phyloP scores from a whole-genome alignment of 345 rosid species.

The Murraya paniculata region DNA sequence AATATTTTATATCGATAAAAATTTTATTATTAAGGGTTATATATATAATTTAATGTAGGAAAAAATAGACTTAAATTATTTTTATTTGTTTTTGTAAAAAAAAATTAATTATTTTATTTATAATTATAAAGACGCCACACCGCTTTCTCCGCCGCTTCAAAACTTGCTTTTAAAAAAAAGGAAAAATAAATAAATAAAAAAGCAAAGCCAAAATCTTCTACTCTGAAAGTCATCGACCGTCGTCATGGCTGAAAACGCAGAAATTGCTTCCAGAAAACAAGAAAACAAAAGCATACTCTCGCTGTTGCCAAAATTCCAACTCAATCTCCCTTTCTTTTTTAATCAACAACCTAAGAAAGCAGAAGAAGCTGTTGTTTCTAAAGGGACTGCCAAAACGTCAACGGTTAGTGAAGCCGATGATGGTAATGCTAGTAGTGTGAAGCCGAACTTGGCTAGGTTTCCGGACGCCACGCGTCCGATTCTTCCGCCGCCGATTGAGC shows the following conservation, averaged over 20 bases:
- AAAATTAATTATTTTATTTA: too few species aligned
- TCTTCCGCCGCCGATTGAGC: constrained; percentile 25
- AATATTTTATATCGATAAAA: too few species aligned
- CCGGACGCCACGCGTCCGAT: constrained; percentile 18
- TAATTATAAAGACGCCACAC: constrained; percentile 5
- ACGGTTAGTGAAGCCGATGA: neutral
- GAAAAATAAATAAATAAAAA: neutral
- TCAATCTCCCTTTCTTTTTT: constrained; percentile 35
- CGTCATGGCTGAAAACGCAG: constrained; percentile 18
- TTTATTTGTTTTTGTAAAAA: too few species aligned
- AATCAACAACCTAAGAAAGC: constrained; percentile 7
- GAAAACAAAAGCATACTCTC: constrained; percentile 9
- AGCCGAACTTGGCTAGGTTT: constrained; percentile 5
- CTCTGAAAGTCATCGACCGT: neutral
- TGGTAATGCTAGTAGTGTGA: neutral
- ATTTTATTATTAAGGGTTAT: too few species aligned
- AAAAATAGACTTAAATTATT: too few species aligned
- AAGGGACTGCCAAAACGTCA: constrained; percentile 8
- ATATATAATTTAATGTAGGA: too few species aligned
- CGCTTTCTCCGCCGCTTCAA: constrained; percentile 12
- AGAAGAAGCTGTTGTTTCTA: constrained; percentile 16
- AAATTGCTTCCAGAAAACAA: neutral
- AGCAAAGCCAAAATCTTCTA: neutral
- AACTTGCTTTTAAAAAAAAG: neutral
- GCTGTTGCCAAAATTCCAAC: constrained; percentile 16